These are phyloP conservation scores for Beauveria pseudobassiana DNA, from an alignment of 2,329 filamentous ascomycete species.

Conservation along the genomic window DNA sequence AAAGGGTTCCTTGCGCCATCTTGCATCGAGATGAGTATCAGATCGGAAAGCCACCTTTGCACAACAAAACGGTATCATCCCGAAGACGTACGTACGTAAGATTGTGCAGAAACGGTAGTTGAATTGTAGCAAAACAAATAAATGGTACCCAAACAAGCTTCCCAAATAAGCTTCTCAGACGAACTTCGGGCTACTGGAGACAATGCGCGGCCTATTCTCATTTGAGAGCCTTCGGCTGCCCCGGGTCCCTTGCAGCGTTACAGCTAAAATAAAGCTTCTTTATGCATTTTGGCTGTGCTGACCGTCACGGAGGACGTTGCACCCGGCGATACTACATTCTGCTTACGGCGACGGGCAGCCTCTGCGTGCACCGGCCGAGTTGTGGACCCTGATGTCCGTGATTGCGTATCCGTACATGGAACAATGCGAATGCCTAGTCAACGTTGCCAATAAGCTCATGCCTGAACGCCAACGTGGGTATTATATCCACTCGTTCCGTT, in stretches of 20 bases:
- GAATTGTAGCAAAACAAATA: not conserved
- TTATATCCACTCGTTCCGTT: not conserved
- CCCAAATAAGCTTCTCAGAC: not conserved
- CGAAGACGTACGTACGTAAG: not conserved
- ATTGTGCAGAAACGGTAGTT: not conserved
- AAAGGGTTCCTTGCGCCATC: not conserved
- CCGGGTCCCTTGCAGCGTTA: not conserved
- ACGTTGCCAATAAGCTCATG: conserved; percentile 2
- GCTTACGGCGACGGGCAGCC: not conserved
- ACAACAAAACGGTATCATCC: not conserved
- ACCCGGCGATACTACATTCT: not conserved
- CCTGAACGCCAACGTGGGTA: not conserved
- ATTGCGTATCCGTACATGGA: not conserved
- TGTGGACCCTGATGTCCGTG: not conserved
- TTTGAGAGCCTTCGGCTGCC: not conserved
- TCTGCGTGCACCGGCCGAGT: not conserved
- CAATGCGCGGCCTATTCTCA: not conserved
- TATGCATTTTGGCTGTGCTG: not conserved
- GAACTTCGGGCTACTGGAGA: not conserved
- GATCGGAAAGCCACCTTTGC: not conserved
- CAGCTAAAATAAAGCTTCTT: not conserved
- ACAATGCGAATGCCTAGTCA: not conserved
- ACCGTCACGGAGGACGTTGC: not conserved
- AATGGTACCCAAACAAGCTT: not conserved
- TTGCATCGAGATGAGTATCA: not conserved